Evolutionary conservation across 2,329 filamentous ascomycete genomes (phyloP).

Genomic region (Ophiostoma sp.): DNA sequence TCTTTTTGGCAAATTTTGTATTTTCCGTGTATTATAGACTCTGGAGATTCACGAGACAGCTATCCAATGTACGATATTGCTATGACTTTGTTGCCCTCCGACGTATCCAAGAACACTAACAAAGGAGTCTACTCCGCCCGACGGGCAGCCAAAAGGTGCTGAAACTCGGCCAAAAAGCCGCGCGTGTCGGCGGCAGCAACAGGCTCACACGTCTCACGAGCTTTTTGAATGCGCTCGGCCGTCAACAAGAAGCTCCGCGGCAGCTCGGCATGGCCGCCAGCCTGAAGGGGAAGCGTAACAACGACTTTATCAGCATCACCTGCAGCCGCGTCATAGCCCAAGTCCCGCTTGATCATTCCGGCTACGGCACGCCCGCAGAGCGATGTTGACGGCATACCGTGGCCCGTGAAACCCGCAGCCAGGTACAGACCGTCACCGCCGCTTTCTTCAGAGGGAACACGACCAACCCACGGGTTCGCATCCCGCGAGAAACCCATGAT

Average conservation of each 20-base stretch:
- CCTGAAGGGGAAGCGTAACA: constrained; percentile 21
- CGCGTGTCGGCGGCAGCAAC: constrained; percentile 21
- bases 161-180: constrained; percentile 24
- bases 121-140: not conserved
- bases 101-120: not conserved
- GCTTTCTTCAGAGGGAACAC: constrained; percentile 50
- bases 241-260: constrained; percentile 25
- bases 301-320: constrained; percentile 32
- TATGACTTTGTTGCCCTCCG: not conserved
- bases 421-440: constrained; percentile 60
- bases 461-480: constrained; percentile 68
- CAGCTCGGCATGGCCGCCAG: constrained; percentile 32
- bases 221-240: constrained; percentile 23
- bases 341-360: constrained; percentile 51
- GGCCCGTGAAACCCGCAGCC: constrained; percentile 67
- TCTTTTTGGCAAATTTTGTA: not conserved
- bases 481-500: constrained; percentile 78
- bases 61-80: constrained; percentile 11
- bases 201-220: constrained; percentile 14
- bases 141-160: constrained; percentile 11
- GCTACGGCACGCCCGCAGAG: constrained; percentile 65
- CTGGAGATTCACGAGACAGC: not conserved
- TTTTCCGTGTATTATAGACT: not conserved
- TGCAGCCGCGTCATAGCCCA: constrained; percentile 30
- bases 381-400: constrained; percentile 75